Conservation (phyloP, 345 rosid genomes). For the Rubroshorea leprosula region DNA sequence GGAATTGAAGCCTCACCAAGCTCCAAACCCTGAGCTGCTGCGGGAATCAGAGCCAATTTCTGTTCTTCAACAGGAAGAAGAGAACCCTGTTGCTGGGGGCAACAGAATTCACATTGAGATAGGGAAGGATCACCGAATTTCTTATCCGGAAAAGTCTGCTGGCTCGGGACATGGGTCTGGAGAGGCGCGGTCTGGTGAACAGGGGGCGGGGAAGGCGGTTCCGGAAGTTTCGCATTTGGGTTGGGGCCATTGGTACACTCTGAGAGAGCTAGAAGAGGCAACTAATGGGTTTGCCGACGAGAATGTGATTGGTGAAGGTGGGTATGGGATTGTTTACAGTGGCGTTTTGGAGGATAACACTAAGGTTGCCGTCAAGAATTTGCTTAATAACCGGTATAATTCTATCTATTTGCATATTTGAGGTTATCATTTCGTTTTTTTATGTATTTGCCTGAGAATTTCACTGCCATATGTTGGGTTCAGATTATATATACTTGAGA, state of each 20-base stretch:
- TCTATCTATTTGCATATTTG: too few relatives aligned
- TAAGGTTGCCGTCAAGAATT: slow-evolving; percentile 75
- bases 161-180: slow-evolving; percentile 53
- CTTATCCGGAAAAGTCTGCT: slow-evolving; percentile 61
- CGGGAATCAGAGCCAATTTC: slow-evolving; percentile 34
- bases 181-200: slow-evolving; percentile 51
- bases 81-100: slow-evolving; percentile 30
- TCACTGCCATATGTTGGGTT: too few relatives aligned
- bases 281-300: slow-evolving; percentile 66
- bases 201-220: slow-evolving; percentile 31
- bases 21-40: slow-evolving; percentile 35
- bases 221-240: slow-evolving; percentile 97
- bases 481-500: too few relatives aligned
- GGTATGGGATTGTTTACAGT: slow-evolving; percentile 87
- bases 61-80: slow-evolving; percentile 30
- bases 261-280: slow-evolving; percentile 85
- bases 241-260: slow-evolving; percentile 97
- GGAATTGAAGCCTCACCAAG: slow-evolving; percentile 22
- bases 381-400: slow-evolving; percentile 86
- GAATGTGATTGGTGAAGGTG: slow-evolving; percentile 95
- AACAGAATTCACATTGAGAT: slow-evolving; percentile 72
- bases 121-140: slow-evolving; percentile 78
- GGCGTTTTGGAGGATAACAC: slow-evolving; percentile 69
- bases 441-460: too few relatives aligned
- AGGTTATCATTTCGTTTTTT: too few relatives aligned